Percentiles rank a stretch among this genome's conserved stretches.
phyloP scores from a whole-genome alignment of 1,284 basidiomycete species.

The Volvariella volvacea region DNA sequence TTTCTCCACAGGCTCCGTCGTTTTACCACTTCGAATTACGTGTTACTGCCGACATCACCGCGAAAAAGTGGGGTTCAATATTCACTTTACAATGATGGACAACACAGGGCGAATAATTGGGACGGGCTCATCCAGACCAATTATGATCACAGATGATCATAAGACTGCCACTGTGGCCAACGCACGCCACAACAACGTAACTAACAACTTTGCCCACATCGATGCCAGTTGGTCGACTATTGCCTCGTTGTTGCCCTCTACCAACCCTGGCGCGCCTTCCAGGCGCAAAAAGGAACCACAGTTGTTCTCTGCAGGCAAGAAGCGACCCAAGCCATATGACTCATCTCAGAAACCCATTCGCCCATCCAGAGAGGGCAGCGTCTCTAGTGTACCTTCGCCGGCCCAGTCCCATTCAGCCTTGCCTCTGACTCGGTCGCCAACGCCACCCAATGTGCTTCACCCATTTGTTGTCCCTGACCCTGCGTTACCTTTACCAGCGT shows the following conservation, averaged over 20 bases:
- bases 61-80: conserved; percentile 93
- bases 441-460: conserved; percentile 25
- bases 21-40: conserved; percentile 91
- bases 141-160: conserved; percentile 99
- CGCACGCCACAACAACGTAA: conserved; percentile 21
- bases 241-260: conserved; percentile 14
- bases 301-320: conserved; percentile 24
- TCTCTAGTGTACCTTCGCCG: conserved; percentile 44
- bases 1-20: conserved; percentile 82
- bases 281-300: conserved; percentile 35
- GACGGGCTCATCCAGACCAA: conserved; percentile 79
- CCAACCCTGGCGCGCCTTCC: conserved; percentile 23
- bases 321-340: conserved; percentile 58
- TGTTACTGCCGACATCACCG: conserved; percentile 99
- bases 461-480: conserved; percentile 6
- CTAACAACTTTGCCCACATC: conserved; percentile 22
- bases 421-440: conserved; percentile 43
- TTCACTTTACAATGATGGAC: conserved; percentile 88
- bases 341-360: conserved; percentile 34
- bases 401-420: conserved; percentile 35
- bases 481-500: conserved; percentile 2
- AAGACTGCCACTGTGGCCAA: conserved; percentile 55
- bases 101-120: conserved; percentile 78
- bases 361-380: conserved; percentile 44
- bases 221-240: conserved; percentile 42